Evolutionary conservation across 805 yeast species (phyloP).

Genomic region (Debaryomyces tyrocola): DNA sequence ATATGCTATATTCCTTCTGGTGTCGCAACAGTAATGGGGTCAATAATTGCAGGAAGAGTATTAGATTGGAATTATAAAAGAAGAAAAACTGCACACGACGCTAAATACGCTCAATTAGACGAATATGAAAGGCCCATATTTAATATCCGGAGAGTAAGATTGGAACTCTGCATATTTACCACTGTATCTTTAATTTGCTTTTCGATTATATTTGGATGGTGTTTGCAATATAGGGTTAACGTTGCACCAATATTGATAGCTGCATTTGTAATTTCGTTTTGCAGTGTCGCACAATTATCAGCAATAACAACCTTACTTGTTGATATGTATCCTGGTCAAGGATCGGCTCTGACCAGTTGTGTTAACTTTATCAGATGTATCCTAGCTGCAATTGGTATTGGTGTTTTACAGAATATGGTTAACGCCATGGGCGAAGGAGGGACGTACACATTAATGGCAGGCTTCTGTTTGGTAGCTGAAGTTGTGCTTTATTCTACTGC

Average conservation of each 20-base stretch:
- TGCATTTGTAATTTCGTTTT: slow-evolving; percentile 55
- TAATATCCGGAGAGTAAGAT: slow-evolving; percentile 55
- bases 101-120: slow-evolving; percentile 19
- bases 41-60: slow-evolving; percentile 56
- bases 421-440: slow-evolving; percentile 66
- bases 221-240: slow-evolving; percentile 48
- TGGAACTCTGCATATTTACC: slow-evolving; percentile 35
- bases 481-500: background rate
- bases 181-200: slow-evolving; percentile 40
- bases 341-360: slow-evolving; percentile 75
- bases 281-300: slow-evolving; percentile 59
- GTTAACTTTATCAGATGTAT: slow-evolving; percentile 73
- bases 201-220: slow-evolving; percentile 66
- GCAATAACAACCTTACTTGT: slow-evolving; percentile 66
- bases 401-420: slow-evolving; percentile 64
- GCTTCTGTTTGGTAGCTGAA: slow-evolving; percentile 18
- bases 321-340: slow-evolving; percentile 69
- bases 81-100: slow-evolving; percentile 19
- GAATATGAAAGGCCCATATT: slow-evolving; percentile 39
- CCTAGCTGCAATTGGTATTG: slow-evolving; percentile 69
- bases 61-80: slow-evolving; percentile 52
- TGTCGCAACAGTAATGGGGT: slow-evolving; percentile 59
- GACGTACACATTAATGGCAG: slow-evolving; percentile 70
- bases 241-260: slow-evolving; percentile 59
- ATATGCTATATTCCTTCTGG: slow-evolving; percentile 77